phyloP scores from a whole-genome alignment of 176 grass and related monocot species.

The Bromus sterilis region DNA sequence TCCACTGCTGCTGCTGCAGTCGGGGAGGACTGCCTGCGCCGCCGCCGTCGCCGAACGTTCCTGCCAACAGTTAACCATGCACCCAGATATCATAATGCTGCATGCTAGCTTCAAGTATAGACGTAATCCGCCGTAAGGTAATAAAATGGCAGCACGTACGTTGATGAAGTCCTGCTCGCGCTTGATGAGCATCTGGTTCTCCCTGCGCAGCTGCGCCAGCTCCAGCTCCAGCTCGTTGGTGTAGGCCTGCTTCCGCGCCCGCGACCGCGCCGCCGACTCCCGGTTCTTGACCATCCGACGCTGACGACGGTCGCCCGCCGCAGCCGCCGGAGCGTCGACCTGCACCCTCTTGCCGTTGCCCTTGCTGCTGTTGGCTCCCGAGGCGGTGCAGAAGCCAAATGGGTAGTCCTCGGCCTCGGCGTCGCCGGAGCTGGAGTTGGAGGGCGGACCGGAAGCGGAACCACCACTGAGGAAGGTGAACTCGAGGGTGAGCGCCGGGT shows the following conservation, averaged over 20 bases:
- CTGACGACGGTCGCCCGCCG: neutral
- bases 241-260: conserved; percentile 26
- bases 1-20: too few relatives aligned
- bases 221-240: conserved; percentile 23
- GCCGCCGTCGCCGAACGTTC: conserved; percentile 7
- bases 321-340: neutral
- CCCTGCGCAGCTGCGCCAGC: neutral
- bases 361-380: neutral
- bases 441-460: neutral
- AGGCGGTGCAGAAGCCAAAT: neutral
- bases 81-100: neutral
- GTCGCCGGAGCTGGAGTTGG: neutral
- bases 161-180: neutral
- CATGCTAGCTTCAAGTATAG: neutral
- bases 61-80: too few relatives aligned
- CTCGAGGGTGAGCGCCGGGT: conserved; percentile 13
- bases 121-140: neutral
- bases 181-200: conserved; percentile 20
- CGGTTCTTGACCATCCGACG: conserved; percentile 42
- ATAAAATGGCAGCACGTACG: neutral
- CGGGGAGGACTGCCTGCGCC: neutral
- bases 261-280: conserved; percentile 32
- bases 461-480: conserved; percentile 16
- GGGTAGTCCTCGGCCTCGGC: too few relatives aligned
- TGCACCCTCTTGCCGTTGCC: neutral